Conservation (phyloP, 345 rosid species). For the Xanthoceras sorbifolium region DNA sequence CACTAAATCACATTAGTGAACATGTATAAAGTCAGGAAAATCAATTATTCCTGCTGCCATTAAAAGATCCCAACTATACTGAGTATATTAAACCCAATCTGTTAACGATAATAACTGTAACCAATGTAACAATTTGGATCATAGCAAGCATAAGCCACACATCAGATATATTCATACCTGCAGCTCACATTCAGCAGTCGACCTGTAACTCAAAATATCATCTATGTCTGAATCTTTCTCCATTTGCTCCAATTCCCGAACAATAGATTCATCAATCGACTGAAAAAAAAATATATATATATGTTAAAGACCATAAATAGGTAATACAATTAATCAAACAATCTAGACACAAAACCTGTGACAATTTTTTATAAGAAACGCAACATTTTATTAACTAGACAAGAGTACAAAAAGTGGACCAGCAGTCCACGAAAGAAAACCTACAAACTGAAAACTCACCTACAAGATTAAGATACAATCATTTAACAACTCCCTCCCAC, state of each 20-base stretch:
- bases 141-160: neutral
- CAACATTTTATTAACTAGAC: neutral
- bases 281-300: conserved; percentile 42
- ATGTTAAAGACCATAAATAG: conserved; percentile 30
- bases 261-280: conserved; percentile 63
- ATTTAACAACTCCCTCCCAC: neutral
- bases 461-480: neutral
- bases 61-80: neutral
- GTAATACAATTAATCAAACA: conserved; percentile 14
- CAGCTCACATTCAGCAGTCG: conserved; percentile 80
- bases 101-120: neutral
- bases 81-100: neutral
- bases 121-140: conserved; percentile 2
- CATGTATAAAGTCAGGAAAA: neutral
- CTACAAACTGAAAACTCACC: neutral
- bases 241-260: conserved; percentile 79
- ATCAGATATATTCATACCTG: conserved; percentile 59
- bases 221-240: conserved; percentile 86
- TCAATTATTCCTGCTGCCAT: neutral
- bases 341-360: neutral
- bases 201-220: conserved; percentile 79
- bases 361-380: neutral
- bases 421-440: neutral
- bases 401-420: neutral
- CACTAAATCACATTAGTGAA: neutral